Percentiles rank a stretch among this genome's conserved stretches.
phyloP scores from a whole-genome alignment of 306 rosid genomes.

The Benincasa hispida region DNA sequence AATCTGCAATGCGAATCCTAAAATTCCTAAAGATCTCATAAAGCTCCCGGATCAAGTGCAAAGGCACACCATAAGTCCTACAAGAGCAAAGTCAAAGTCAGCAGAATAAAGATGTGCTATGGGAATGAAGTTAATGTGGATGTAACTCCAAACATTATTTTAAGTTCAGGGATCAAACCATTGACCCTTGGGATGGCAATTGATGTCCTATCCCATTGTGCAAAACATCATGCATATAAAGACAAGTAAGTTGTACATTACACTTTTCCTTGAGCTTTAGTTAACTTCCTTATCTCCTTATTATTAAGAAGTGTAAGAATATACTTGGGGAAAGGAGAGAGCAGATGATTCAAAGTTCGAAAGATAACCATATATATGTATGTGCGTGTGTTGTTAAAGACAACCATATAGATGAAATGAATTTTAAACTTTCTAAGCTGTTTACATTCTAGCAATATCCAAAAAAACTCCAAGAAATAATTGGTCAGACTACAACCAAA shows the following conservation, averaged over 20 bases:
- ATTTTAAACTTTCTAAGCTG: not conserved
- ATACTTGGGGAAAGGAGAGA: not conserved
- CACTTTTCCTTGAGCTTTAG: not conserved
- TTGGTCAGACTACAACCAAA: not conserved
- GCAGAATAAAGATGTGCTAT: slow-evolving; percentile 9
- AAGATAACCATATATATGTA: too few relatives aligned
- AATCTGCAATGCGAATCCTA: slow-evolving; percentile 78
- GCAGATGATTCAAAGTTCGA: not conserved
- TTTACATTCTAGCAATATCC: not conserved
- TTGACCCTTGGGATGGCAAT: not conserved
- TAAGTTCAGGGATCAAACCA: not conserved
- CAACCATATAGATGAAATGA: not conserved
- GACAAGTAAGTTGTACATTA: not conserved
- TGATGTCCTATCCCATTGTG: not conserved
- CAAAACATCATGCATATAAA: too few relatives aligned
- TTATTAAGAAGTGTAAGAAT: not conserved
- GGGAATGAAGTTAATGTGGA: not conserved
- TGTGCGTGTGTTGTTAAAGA: not conserved
- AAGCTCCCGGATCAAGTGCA: slow-evolving; percentile 94
- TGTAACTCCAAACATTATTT: not conserved
- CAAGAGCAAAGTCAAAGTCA: slow-evolving; percentile 7
- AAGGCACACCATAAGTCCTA: slow-evolving; percentile 89
- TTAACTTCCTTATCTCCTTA: not conserved
- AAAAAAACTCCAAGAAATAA: not conserved
- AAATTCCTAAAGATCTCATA: slow-evolving; percentile 98